phyloP scores from a whole-genome alignment of 164 flowering plant species.

The Nelumbo lutea region DNA sequence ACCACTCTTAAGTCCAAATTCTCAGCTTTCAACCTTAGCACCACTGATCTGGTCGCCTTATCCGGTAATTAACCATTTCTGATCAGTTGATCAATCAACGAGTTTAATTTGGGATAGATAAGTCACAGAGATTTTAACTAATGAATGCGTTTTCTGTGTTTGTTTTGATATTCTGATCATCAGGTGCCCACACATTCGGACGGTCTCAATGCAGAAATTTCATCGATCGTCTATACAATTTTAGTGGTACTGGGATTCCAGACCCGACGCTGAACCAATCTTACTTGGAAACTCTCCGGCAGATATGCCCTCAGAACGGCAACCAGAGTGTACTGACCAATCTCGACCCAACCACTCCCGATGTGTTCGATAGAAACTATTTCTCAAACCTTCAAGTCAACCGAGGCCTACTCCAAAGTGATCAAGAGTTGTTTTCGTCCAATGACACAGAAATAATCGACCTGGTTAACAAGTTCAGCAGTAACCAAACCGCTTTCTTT shows the following conservation, averaged over 20 bases:
- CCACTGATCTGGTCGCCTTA: neutral
- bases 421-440: slow-evolving; percentile 38
- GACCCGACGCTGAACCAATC: slow-evolving; percentile 33
- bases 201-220: slow-evolving; percentile 27
- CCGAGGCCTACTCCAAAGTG: slow-evolving; percentile 37
- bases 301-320: slow-evolving; percentile 35
- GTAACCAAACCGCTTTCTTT: slow-evolving; percentile 33
- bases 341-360: slow-evolving; percentile 33
- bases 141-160: neutral
- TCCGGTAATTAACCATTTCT: neutral
- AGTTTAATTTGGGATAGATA: too few relatives aligned
- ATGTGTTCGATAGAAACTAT: slow-evolving; percentile 42
- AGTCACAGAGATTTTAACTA: neutral
- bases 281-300: slow-evolving; percentile 26
- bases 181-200: slow-evolving; percentile 51
- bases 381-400: slow-evolving; percentile 34
- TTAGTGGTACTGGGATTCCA: slow-evolving; percentile 22
- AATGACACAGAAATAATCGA: slow-evolving; percentile 21
- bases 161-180: neutral
- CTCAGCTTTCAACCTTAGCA: neutral
- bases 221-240: slow-evolving; percentile 29
- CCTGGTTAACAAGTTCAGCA: slow-evolving; percentile 26
- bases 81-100: too few relatives aligned
- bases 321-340: slow-evolving; percentile 2
- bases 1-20: neutral